A percentile compares a stretch with the other conserved stretches of the same genome.
phyloP scores from a whole-genome alignment of 164 flowering plant species.

The Brasenia schreberi region DNA sequence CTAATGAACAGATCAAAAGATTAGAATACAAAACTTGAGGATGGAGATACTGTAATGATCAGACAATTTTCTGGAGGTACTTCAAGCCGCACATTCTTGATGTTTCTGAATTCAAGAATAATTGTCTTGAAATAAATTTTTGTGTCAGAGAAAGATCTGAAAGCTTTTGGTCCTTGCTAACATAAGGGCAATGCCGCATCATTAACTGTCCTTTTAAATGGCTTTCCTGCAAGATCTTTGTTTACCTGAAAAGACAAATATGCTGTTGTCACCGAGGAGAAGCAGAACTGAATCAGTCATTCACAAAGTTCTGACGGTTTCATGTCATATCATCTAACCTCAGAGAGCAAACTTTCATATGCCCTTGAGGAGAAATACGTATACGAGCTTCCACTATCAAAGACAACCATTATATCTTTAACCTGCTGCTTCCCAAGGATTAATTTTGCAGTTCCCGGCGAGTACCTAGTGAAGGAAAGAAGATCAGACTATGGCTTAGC shows the following conservation, averaged over 20 bases:
- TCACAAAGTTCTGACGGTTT: not conserved
- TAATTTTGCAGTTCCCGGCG: constrained; percentile 66
- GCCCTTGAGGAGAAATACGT: constrained; percentile 53
- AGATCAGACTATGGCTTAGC: not conserved
- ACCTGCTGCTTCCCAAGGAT: constrained; percentile 32
- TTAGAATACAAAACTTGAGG: not conserved
- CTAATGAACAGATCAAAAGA: not conserved
- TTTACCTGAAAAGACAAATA: not conserved
- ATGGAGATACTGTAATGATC: constrained; percentile 39
- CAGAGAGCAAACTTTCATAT: constrained; percentile 39
- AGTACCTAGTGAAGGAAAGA: constrained; percentile 17
- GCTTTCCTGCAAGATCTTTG: not conserved
- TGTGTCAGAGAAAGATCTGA: constrained; percentile 48
- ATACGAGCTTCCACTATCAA: constrained; percentile 94
- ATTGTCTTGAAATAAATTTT: constrained; percentile 50
- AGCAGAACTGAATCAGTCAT: not conserved
- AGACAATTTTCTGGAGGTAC: constrained; percentile 70
- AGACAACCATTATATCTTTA: constrained; percentile 32
- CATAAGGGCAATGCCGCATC: constrained; percentile 48
- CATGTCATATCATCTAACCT: not conserved
- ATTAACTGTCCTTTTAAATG: not conserved
- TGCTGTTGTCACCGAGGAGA: not conserved
- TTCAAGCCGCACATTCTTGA: constrained; percentile 38
- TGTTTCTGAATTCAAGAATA: constrained; percentile 29
- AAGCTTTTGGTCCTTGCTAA: constrained; percentile 67